A percentile compares a stretch with the other conserved stretches of the same genome.
phyloP scores from a whole-genome alignment of 495 filamentous ascomycete species.

The Jackrogersella minutella region DNA sequence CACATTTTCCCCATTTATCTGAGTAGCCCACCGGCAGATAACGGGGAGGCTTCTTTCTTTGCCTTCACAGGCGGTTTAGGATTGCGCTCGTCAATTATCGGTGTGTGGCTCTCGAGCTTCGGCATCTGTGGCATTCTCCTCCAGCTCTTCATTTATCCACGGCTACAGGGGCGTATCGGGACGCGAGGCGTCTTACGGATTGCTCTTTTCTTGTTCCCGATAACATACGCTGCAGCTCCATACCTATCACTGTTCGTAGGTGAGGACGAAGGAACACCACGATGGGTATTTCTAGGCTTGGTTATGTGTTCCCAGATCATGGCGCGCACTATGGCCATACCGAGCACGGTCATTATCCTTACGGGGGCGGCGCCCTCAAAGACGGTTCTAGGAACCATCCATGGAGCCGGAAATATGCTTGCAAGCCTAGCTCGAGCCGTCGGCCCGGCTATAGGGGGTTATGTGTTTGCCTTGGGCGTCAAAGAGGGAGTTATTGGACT shows the following conservation, averaged over 20 bases:
- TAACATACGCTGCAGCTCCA: constrained; percentile 71
- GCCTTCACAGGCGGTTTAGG: constrained; percentile 78
- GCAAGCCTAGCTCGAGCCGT: constrained; percentile 66
- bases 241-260: constrained; percentile 70
- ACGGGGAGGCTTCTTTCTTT: constrained; percentile 59
- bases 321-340: constrained; percentile 75
- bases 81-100: constrained; percentile 71
- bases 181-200: constrained; percentile 67
- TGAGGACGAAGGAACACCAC: constrained; percentile 23
- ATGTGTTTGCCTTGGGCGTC: constrained; percentile 69
- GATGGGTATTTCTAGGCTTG: constrained; percentile 64
- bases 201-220: constrained; percentile 68
- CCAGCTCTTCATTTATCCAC: constrained; percentile 75
- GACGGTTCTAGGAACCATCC: constrained; percentile 70
- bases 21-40: constrained; percentile 66
- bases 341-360: constrained; percentile 72
- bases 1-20: constrained; percentile 77
- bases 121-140: constrained; percentile 73
- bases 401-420: constrained; percentile 73
- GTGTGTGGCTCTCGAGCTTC: constrained; percentile 72
- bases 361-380: constrained; percentile 73
- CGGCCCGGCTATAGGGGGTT: constrained; percentile 72
- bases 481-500: constrained; percentile 70
- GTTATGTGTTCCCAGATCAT: constrained; percentile 73
- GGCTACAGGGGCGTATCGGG: constrained; percentile 65